Base-by-base conservation (phyloP, 116 monocot species). In the Dioscorea cayenensis region DNA sequence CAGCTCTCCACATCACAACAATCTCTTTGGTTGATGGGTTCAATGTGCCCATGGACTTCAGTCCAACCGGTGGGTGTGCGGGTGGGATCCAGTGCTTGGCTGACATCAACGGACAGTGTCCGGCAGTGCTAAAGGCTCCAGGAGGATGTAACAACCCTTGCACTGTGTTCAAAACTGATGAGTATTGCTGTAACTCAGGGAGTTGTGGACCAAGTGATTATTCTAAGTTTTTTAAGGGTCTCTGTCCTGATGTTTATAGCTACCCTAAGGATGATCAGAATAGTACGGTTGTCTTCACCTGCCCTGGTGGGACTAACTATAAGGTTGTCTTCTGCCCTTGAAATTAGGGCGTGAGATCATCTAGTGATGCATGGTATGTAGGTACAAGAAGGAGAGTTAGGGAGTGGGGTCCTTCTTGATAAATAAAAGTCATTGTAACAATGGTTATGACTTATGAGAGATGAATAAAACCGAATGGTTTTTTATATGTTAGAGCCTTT, bases 41-140 rank as follows among this genome's bases (percentile, higher is more conserved):
- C 82, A 86, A 86, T 72, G 82, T 82, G 63, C 82, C 82, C 13
- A 79, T 86, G 80, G 65, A 74, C 48, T 77, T 86, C 72, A 51
- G 22, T 32, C 80, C 86, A n/a, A 52, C 64, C 1, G 28, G 28
- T 17, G 64, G 67, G 20, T 25, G 71, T 28, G 7, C 5, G 11
- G 36, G 60, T 0, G 64, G 58, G 13, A 36, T 65, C 16, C 72
- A 49, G 27, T 87, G 87, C 77, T 13, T 65, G 6, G 80, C 75
- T 0, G 72, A 87, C 18, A 55, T 55, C 55, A 55, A 0, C 55
- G 3, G 16, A 1, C 10, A 55, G 55, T 55, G 55, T 16, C 55
- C 55, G n/a, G 55, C 18, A 16, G 55, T 18, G 55, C 55, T 55
- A 16, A 55, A 55, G n/a, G n/a, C 55, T n/a, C 16, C 16, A 8